Evolutionary conservation across 2,329 filamentous ascomycete species (phyloP).

Genomic region (Botrytis deweyae): DNA sequence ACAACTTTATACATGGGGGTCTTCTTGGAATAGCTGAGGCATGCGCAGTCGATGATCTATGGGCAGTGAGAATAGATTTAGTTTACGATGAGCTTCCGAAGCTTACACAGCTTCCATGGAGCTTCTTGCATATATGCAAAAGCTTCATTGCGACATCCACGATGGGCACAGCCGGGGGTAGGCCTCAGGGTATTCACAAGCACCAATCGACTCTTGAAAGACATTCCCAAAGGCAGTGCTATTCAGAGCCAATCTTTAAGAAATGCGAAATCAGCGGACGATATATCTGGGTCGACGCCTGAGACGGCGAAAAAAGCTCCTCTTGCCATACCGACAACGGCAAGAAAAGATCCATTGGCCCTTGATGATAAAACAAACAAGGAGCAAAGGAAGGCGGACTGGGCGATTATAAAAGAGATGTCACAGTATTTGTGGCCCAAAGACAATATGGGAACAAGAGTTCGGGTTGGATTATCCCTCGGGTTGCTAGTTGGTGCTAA

Average conservation of each 20-base stretch:
- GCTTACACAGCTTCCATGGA: conserved; percentile 33
- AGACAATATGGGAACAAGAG: conserved; percentile 76
- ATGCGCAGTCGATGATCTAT: conserved; percentile 26
- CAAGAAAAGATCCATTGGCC: conserved; percentile 56
- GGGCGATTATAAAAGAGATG: conserved; percentile 99
- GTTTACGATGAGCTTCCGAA: conserved; percentile 36
- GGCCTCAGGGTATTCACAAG: conserved; percentile 37
- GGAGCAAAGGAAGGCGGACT: conserved; percentile 94
- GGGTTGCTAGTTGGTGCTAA: conserved; percentile 84
- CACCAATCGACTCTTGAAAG: conserved; percentile 30
- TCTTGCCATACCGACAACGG: conserved; percentile 24
- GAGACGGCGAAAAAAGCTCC: conserved; percentile 31
- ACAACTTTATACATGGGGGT: conserved; percentile 20
- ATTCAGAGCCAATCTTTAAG: conserved; percentile 30
- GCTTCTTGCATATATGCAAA: conserved; percentile 35
- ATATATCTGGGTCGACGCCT: conserved; percentile 30
- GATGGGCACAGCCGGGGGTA: conserved; percentile 30
- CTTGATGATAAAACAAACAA: conserved; percentile 67
- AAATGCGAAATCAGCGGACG: conserved; percentile 28
- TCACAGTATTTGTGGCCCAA: conserved; percentile 94
- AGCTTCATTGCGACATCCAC: conserved; percentile 27
- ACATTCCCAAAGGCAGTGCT: conserved; percentile 28
- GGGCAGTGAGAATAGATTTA: conserved; percentile 16
- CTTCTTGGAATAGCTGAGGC: conserved; percentile 18
- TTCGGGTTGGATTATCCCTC: conserved; percentile 83